phyloP scores from a whole-genome alignment of 257 asterid genomes.

The Fraxinus americana region DNA sequence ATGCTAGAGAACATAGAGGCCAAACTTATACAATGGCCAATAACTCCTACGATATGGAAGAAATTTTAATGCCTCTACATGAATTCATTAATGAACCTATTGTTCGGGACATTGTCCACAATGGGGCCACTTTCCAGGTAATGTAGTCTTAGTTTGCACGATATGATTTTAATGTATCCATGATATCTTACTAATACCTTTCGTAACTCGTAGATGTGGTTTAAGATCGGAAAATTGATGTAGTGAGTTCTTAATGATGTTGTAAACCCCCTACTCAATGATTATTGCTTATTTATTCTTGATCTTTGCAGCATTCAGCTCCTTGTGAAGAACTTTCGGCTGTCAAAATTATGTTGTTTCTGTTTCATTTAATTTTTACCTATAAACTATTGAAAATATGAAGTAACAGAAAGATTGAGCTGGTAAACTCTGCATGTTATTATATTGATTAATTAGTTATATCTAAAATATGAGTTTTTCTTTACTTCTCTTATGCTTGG shows the following conservation, averaged over 20 bases:
- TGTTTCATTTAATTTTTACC: not conserved
- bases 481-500: not conserved
- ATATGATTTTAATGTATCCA: slow-evolving; percentile 4
- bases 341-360: not conserved
- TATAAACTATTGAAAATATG: not conserved
- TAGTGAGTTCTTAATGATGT: slow-evolving; percentile 10
- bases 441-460: not conserved
- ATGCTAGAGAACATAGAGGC: slow-evolving; percentile 62
- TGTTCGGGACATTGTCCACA: slow-evolving; percentile 79
- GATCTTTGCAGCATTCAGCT: not conserved
- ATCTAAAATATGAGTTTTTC: not conserved
- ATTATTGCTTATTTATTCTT: slow-evolving; percentile 9
- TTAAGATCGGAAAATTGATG: slow-evolving; percentile 2
- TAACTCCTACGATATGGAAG: slow-evolving; percentile 73
- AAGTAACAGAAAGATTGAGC: slow-evolving; percentile 2
- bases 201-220: slow-evolving; percentile 18
- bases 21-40: slow-evolving; percentile 37
- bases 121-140: slow-evolving; percentile 99
- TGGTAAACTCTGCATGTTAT: slow-evolving; percentile 6
- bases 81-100: slow-evolving; percentile 78
- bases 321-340: not conserved
- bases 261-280: not conserved
- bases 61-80: slow-evolving; percentile 78
- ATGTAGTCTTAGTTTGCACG: slow-evolving; percentile 16
- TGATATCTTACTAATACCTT: slow-evolving; percentile 11